Base-by-base conservation (phyloP, 2,329 filamentous ascomycete species). In the Aspergillus persii region DNA sequence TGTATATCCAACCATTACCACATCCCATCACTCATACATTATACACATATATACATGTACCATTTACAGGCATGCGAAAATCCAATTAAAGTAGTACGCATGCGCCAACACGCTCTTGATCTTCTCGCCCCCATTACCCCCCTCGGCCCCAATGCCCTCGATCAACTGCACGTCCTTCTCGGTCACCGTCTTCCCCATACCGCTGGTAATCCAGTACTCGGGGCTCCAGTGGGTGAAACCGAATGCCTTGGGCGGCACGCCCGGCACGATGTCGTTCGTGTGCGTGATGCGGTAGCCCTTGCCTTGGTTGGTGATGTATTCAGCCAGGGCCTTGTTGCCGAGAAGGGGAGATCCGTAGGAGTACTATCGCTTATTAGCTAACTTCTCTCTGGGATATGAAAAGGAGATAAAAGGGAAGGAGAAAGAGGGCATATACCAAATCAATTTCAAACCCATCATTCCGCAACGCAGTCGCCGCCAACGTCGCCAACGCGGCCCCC, bases 401-500 rank as follows among this genome's bases (percentile, higher is more conserved):
- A 23, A 1, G 18, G 18, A 23, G 18, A 23, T 23, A 23, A 1
- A 23, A 23, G 39, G 23, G 18, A n/a, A 3, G 8, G 2, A 30
- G 31, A 11, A 18, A 50, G 26, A 70, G 66, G 64, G 33, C 8
- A 36, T 73, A 79, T 49, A 79, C 81, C 58, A 83, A 61, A n/a
- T 77, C 74, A 31, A 79, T 68, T 0, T 62, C 62, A 29, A 73
- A 74, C 3, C 80, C 79, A 2, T 69, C 68, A 47, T 75, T 76
- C 8, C 81, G 73, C 46, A 84, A 64, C 0, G 76, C 77, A 2
- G 76, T 77, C 0, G 80, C 79, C 1, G 77, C 81, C 6, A 84
- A 62, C 2, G 71, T 75, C 2, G 81, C 81, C n/a, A 84, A 63
- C 1, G 82, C 82, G 50, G 72, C 82, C 3, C 82, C 82, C 4